Base-by-base conservation (phyloP, 805 yeast genomes). In the Starmera dryadoides region DNA sequence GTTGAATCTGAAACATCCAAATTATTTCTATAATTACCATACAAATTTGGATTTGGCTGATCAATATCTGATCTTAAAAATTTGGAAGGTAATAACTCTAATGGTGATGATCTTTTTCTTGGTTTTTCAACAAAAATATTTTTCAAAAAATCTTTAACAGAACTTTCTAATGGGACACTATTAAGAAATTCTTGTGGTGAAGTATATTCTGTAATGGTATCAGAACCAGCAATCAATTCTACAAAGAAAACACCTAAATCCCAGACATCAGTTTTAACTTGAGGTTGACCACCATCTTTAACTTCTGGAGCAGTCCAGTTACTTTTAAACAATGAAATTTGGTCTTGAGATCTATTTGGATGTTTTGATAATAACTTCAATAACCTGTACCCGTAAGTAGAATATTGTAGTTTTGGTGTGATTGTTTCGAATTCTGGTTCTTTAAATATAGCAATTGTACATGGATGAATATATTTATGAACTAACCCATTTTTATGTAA, bases 221-320 rank as follows among this genome's bases (percentile, higher is more conserved):
- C 79, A 3, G 68, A 62, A 0, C 95, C 91, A 33, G 72, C 65
- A 4, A 86, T 67, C 56, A 81, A 64, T 45, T 83, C 78, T 15
- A 79, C 69, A 47, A 91, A 81, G 6, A 84, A 58, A 0, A 86
- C 86, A 7, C 97, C 98, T 30, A 88, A 62, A 53, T 85, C 85
- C 98, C 98, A 93, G 9, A 93, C 82, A 63, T 93, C 98, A 0
- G 96, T 80, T 57, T 87, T 85, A 29, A 88, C 66, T 41, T 81
- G 81, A 12, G 84, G 81, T 41, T 70, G 75, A 28, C 59, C 51
- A 36, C 55, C 62, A 14, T 52, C 56, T 10, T 48, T 35, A 7
- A 80, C 46, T 56, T 89, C 97, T 0, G 98, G 97, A 0, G 97
- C 94, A 11, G 59, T 63, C 96, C 97, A 89, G 0, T 52, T 46